Percentiles rank a stretch among this genome's conserved stretches.
These are phyloP conservation scores for Boletus bicolor DNA, from an alignment of 768 basidiomycete species.

Conservation along the genomic window DNA sequence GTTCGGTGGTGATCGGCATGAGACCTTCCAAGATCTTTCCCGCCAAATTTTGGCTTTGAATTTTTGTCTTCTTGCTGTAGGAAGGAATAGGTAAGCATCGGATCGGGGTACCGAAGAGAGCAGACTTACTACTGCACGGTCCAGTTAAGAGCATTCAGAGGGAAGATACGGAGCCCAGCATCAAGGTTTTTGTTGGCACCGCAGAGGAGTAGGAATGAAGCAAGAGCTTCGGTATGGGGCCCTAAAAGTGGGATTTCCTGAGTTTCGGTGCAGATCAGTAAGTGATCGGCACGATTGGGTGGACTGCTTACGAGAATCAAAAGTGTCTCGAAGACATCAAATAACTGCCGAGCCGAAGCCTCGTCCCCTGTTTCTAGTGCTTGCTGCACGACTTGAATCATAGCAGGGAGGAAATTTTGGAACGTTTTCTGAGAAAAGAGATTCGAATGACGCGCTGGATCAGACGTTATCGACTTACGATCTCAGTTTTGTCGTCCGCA, in stretches of 20 bases:
- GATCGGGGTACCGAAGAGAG: not conserved
- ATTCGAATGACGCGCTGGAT: conserved; percentile 1
- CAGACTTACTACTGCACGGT: conserved; percentile 85
- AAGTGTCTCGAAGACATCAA: conserved; percentile 95
- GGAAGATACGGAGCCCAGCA: conserved; percentile 79
- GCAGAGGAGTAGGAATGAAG: conserved; percentile 81
- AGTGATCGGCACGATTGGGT: not conserved
- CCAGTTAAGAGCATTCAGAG: conserved; percentile 93
- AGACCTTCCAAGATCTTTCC: conserved; percentile 84
- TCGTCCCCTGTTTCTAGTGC: conserved; percentile 78
- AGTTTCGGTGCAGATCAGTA: conserved; percentile 6
- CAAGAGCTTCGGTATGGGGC: conserved; percentile 83
- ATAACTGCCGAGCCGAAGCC: conserved; percentile 78
- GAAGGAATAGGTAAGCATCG: conserved; percentile 1
- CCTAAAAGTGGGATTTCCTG: conserved; percentile 94
- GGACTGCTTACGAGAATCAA: conserved; percentile 71
- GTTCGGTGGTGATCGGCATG: conserved; percentile 92
- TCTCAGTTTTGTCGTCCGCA: conserved; percentile 77
- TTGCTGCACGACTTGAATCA: conserved; percentile 87
- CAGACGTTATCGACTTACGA: conserved; percentile 50
- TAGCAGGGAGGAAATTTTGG: conserved; percentile 80
- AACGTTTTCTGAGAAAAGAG: conserved; percentile 62
- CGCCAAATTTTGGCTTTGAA: conserved; percentile 83
- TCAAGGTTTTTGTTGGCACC: conserved; percentile 78
- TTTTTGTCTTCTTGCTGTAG: conserved; percentile 89